Evolutionary conservation across 331 rosid genomes (phyloP).

Genomic region (Pyracantha coccinea): DNA sequence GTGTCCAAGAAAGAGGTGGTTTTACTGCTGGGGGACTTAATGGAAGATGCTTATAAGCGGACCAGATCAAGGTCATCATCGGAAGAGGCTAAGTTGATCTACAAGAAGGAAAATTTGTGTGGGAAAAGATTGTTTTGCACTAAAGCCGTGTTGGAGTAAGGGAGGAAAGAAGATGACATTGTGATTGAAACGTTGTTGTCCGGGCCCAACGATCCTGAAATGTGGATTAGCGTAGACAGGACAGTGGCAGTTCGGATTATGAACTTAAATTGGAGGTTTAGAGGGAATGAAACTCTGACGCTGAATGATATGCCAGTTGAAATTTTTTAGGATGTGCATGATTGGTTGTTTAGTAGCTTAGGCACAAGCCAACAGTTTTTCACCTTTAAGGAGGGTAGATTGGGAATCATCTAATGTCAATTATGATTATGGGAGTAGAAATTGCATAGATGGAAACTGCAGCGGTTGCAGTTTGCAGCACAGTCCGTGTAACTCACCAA

Average conservation of each 20-base stretch:
- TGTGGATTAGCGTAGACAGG: constrained; percentile 26
- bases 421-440: too few species aligned
- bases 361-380: constrained; percentile 21
- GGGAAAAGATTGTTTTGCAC: constrained; percentile 24
- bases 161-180: constrained; percentile 17
- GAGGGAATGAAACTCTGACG: constrained; percentile 23
- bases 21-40: constrained; percentile 20
- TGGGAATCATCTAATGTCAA: not conserved
- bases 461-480: not conserved
- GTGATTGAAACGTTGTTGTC: constrained; percentile 19
- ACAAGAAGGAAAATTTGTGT: constrained; percentile 20
- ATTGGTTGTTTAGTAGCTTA: constrained; percentile 18
- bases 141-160: constrained; percentile 13
- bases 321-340: constrained; percentile 32
- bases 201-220: constrained; percentile 19
- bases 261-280: constrained; percentile 32
- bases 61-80: constrained; percentile 20
- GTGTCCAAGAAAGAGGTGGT: constrained; percentile 18
- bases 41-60: constrained; percentile 15
- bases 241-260: constrained; percentile 8
- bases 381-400: constrained; percentile 10
- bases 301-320: constrained; percentile 12
- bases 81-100: constrained; percentile 23
- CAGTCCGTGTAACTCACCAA: not conserved
- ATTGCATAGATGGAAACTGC: not conserved